Conservation (phyloP, 495 filamentous ascomycete genomes). For the Tuber borchii region DNA sequence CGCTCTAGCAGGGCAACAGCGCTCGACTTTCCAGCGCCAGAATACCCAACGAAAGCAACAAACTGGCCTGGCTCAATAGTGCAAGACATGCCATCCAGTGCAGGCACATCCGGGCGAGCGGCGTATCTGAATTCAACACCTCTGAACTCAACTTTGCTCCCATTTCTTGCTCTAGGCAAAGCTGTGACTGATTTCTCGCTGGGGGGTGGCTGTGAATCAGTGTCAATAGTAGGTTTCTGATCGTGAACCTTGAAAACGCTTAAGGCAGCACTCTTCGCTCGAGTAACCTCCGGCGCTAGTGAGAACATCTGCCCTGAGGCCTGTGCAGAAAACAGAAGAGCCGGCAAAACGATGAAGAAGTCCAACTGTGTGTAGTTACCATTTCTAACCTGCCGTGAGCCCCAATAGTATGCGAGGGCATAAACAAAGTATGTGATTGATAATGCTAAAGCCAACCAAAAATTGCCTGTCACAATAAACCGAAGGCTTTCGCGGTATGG, state of each 20-base stretch:
- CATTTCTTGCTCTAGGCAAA: conserved; percentile 37
- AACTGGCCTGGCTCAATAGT: conserved; percentile 48
- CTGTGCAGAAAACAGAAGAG: conserved; percentile 55
- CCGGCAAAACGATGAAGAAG: conserved; percentile 62
- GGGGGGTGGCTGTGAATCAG: conserved; percentile 13
- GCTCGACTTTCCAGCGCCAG: conserved; percentile 55
- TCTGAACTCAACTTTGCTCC: conserved; percentile 44
- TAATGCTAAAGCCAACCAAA: conserved; percentile 46
- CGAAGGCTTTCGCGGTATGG: conserved; percentile 44
- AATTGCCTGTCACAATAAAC: conserved; percentile 44
- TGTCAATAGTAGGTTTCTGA: conserved; percentile 38
- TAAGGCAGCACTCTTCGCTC: conserved; percentile 49
- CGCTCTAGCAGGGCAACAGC: conserved; percentile 49
- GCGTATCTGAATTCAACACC: conserved; percentile 50
- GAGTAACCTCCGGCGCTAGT: conserved; percentile 57
- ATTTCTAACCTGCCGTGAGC: conserved; percentile 51
- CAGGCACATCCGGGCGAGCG: conserved; percentile 44
- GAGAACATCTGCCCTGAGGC: conserved; percentile 61
- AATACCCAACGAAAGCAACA: conserved; percentile 55
- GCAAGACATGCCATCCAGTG: conserved; percentile 47
- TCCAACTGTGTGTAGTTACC: conserved; percentile 54
- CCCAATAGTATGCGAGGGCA: conserved; percentile 65
- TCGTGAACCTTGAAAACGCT: conserved; percentile 40
- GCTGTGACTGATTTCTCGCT: background rate
- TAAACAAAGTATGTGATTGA: conserved; percentile 52